phyloP scores from a whole-genome alignment of 1,284 basidiomycete genomes.

The Apiotrichum siamense region DNA sequence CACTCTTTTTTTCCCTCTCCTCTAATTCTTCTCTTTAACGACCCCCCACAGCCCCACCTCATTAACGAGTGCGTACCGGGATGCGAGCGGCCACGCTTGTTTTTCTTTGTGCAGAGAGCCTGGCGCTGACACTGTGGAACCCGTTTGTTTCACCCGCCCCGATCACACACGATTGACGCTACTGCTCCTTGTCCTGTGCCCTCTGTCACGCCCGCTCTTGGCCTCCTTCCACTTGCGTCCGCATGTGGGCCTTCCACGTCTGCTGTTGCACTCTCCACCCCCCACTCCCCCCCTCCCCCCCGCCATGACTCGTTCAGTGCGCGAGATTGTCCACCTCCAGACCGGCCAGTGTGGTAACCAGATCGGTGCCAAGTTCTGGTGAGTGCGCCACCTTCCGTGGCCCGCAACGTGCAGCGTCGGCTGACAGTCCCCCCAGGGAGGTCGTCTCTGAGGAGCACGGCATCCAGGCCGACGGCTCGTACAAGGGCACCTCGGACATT shows the following conservation, averaged over 20 bases:
- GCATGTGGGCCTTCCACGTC: too few relatives aligned
- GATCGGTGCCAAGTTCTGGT: constrained; percentile 99
- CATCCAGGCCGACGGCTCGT: constrained; percentile 82
- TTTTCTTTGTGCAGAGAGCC: too few relatives aligned
- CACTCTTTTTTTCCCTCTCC: background rate
- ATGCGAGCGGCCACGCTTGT: too few relatives aligned
- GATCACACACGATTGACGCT: too few relatives aligned
- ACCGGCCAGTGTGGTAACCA: constrained; percentile 98
- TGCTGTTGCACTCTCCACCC: background rate
- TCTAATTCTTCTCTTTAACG: background rate
- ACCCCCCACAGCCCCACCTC: background rate
- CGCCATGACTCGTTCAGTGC: constrained; percentile 52
- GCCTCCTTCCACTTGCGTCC: too few relatives aligned
- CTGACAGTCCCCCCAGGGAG: constrained; percentile 30
- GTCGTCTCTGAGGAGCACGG: constrained; percentile 92
- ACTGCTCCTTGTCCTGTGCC: too few relatives aligned
- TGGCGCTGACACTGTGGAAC: background rate
- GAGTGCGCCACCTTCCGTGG: constrained; percentile 50
- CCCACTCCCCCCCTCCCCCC: background rate
- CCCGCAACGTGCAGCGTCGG: too few relatives aligned
- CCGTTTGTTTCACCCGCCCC: too few relatives aligned
- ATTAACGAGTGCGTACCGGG: background rate
- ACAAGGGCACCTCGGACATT: constrained; percentile 88
- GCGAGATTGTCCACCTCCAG: constrained; percentile 96
- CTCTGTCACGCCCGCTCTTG: too few relatives aligned